Evolutionary conservation across 495 filamentous ascomycete species (phyloP).

Genomic region (Xylaria scruposa): DNA sequence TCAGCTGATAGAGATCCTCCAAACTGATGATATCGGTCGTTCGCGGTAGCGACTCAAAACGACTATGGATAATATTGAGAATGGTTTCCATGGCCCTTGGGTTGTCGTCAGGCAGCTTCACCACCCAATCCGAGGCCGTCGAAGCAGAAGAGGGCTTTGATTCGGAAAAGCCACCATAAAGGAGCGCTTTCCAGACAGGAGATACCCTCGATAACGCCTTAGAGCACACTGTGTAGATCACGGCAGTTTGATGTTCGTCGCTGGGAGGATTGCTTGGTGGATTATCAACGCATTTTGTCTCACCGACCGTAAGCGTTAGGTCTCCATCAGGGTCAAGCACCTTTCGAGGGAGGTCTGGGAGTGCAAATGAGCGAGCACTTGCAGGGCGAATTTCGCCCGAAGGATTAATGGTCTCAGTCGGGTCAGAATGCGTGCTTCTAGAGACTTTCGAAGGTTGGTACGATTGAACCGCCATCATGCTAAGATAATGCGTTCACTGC

Average conservation of each 20-base stretch:
- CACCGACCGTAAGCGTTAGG: slow-evolving; percentile 23
- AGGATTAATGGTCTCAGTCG: neutral
- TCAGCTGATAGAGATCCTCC: slow-evolving; percentile 24
- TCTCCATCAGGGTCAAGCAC: slow-evolving; percentile 32
- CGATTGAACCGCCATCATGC: too few relatives aligned
- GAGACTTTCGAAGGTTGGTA: neutral
- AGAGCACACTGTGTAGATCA: slow-evolving; percentile 27
- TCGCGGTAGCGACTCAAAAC: slow-evolving; percentile 16
- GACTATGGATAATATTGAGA: slow-evolving; percentile 28
- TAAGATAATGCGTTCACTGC: too few relatives aligned
- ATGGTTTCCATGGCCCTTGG: slow-evolving; percentile 18
- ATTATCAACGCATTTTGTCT: neutral
- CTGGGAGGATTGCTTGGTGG: too few relatives aligned
- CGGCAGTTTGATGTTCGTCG: slow-evolving; percentile 4
- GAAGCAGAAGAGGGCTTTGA: slow-evolving; percentile 4
- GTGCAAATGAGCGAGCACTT: neutral
- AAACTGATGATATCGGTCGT: neutral
- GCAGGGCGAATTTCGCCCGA: too few relatives aligned
- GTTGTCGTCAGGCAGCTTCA: slow-evolving; percentile 29
- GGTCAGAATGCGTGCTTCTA: neutral
- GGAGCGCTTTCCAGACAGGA: slow-evolving; percentile 28
- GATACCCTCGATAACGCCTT: slow-evolving; percentile 30
- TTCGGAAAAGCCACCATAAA: slow-evolving; percentile 29
- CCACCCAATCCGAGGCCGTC: slow-evolving; percentile 20
- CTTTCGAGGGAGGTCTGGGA: neutral